A percentile compares a stretch with the other conserved stretches of the same genome.
phyloP scores from a whole-genome alignment of 352 stramenopile genomes.

The Pythium utonaiense region DNA sequence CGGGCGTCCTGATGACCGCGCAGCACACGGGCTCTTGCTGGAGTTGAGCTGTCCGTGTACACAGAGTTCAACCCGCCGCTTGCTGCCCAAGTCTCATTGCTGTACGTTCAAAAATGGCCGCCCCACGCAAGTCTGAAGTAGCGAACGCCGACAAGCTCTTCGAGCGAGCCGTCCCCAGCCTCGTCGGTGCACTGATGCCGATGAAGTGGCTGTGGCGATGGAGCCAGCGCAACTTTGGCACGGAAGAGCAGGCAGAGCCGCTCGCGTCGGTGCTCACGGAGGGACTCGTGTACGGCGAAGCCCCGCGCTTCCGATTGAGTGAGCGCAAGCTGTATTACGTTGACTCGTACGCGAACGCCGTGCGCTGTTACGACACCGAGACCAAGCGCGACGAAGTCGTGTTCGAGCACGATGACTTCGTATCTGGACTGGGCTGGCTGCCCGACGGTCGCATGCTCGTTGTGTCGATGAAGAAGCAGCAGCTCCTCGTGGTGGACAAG shows the following conservation, averaged over 20 bases:
- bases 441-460: slow-evolving; percentile 56
- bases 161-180: background rate
- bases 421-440: slow-evolving; percentile 45
- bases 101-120: background rate
- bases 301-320: slow-evolving; percentile 4
- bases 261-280: background rate
- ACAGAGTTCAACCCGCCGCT: background rate
- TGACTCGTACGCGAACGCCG: background rate
- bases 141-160: slow-evolving; percentile 4
- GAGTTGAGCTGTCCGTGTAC: background rate
- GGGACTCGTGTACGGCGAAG: slow-evolving; percentile 4
- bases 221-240: slow-evolving; percentile 5
- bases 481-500: slow-evolving; percentile 42
- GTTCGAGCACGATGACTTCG: slow-evolving; percentile 5
- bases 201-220: slow-evolving; percentile 11
- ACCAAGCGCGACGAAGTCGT: slow-evolving; percentile 6
- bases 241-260: background rate
- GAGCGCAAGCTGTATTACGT: slow-evolving; percentile 12
- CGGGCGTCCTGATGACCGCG: background rate
- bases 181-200: background rate
- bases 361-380: slow-evolving; percentile 3
- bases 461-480: slow-evolving; percentile 43
- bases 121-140: background rate
- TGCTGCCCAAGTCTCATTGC: background rate
- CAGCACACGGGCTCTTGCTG: too few relatives aligned